Evolutionary conservation across 2,329 filamentous ascomycete genomes (phyloP), one percentile per base, ranked within the genome.

Genomic region (Teratosphaeria gauchensis): DNA sequence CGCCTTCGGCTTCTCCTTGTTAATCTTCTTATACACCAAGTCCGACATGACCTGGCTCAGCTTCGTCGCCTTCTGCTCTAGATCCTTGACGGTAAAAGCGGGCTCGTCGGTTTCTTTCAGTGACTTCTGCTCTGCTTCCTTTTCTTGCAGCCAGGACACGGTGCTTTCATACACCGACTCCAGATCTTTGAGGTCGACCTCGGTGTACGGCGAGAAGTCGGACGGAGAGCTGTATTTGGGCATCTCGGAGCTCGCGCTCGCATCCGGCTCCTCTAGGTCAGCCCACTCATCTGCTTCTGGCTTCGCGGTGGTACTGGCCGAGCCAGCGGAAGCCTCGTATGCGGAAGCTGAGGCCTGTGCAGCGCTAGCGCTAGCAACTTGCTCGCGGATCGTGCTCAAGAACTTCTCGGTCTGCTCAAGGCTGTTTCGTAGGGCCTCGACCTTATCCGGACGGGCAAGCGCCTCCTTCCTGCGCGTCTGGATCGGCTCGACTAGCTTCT

Each of bases 401-500:
- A 95, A 84, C n/a, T 82, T 81, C 60, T 84, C 81, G 2, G 89
- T 86, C 69, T 86, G 83, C 58, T 85, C 81, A 53, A 97, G 77
- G n/a, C 85, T 81, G 3, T 86, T 83, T 71, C 88, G 82, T 35
- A 97, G 77, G 5, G 77, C 72, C 56, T 84, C 77, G 55, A 96
- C 71, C 30, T 87, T 80, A 58, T 84, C 83, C 1, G 91, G 91
- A 31, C 92, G 85, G 70, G 84, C 82, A 12, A 78, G 75, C 2
- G 83, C 80, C 72, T 99, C 92, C 16, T 86, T 81, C 54, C 86
- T 85, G 60, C 94, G 84, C 69, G 82, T 84, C 65, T 90, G 81
- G 30, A 96, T 84, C 1, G 92, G 92, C 33, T 83, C 78, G 56
- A 92, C 88, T 53, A 96, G 82, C 56, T 85, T 83, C 70, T 90